Conservation (phyloP, 768 basidiomycete genomes). For the Termitomyces heimii region DNA sequence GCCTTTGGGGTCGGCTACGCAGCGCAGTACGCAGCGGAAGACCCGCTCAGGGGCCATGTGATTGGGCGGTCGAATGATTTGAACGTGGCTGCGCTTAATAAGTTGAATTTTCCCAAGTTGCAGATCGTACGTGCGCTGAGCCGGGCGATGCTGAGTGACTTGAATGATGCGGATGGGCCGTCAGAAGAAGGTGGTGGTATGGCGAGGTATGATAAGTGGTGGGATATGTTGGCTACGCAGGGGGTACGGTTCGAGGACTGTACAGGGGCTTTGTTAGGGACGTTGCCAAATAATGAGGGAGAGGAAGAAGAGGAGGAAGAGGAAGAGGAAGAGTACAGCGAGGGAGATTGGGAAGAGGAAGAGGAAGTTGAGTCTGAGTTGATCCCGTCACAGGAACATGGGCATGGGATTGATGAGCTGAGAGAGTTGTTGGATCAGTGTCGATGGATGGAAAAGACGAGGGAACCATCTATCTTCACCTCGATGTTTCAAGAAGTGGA, state of each 20-base stretch:
- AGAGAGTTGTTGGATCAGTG: slow-evolving; percentile 55
- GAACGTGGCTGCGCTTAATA: slow-evolving; percentile 52
- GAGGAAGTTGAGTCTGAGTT: slow-evolving; percentile 17
- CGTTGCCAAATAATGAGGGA: slow-evolving; percentile 31
- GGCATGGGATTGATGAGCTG: slow-evolving; percentile 33
- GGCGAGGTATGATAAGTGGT: slow-evolving; percentile 69
- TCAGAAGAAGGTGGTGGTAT: slow-evolving; percentile 32
- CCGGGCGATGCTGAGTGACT: slow-evolving; percentile 44
- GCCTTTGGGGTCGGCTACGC: slow-evolving; percentile 64
- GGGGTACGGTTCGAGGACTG: slow-evolving; percentile 70
- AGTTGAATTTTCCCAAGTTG: slow-evolving; percentile 54
- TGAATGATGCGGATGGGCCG: slow-evolving; percentile 52
- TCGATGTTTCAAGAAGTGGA: slow-evolving; percentile 11
- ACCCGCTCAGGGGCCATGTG: slow-evolving; percentile 38
- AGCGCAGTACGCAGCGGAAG: slow-evolving; percentile 32
- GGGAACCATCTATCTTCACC: slow-evolving; percentile 34
- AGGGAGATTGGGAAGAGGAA: slow-evolving; percentile 23
- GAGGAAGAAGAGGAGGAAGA: slow-evolving; percentile 19
- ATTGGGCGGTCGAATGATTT: slow-evolving; percentile 57
- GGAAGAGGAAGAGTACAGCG: slow-evolving; percentile 25
- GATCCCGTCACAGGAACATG: slow-evolving; percentile 19
- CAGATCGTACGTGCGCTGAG: slow-evolving; percentile 55
- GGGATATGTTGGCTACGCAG: slow-evolving; percentile 41
- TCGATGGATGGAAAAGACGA: slow-evolving; percentile 38
- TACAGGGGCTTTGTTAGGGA: slow-evolving; percentile 59